A percentile compares a stretch with the other conserved stretches of the same genome.
Conservation (phyloP, 2,329 filamentous ascomycete species). For the Xylaria sp. region DNA sequence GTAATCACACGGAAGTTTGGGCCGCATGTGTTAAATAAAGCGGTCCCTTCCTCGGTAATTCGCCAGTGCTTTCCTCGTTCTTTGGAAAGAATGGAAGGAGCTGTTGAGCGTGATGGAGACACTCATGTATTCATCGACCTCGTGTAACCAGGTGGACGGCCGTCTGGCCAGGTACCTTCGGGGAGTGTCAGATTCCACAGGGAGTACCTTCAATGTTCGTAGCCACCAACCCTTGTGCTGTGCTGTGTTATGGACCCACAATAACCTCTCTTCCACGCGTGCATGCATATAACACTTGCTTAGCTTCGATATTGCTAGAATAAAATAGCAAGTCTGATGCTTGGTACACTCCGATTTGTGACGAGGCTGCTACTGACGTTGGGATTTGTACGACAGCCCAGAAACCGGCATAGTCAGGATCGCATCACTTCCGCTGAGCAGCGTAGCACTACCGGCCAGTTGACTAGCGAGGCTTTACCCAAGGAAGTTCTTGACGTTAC, state of each 20-base stretch:
- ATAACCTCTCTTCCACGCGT: neutral
- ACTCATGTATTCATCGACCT: no score
- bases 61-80: neutral
- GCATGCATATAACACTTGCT: neutral
- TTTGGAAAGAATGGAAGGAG: neutral
- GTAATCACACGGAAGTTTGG: neutral
- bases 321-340: neutral
- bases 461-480: conserved; percentile 55
- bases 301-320: neutral
- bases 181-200: no score
- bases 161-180: no score
- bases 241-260: no score
- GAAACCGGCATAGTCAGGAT: neutral
- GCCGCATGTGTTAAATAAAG: neutral
- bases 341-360: no score
- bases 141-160: no score
- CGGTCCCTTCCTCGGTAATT: neutral
- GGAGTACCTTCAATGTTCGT: no score
- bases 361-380: neutral
- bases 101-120: neutral
- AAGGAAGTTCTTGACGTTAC: conserved; percentile 82
- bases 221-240: no score
- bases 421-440: neutral
- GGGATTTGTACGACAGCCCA: neutral
- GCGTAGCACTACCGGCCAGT: conserved; percentile 4